Evolutionary conservation across 306 rosid genomes (phyloP), one percentile per base, ranked within the genome.

Genomic region (Crataegus laevigata): DNA sequence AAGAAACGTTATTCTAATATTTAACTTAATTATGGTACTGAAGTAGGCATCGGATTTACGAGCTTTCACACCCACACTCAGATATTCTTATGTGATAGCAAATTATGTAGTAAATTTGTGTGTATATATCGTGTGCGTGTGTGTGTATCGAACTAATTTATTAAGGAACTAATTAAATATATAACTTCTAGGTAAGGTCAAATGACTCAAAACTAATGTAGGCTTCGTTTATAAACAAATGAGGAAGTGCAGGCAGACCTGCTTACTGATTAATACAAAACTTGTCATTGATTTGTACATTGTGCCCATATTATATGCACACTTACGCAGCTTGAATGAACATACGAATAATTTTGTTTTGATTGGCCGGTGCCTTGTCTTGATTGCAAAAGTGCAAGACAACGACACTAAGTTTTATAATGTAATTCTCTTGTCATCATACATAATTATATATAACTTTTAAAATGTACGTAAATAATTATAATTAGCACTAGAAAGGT

Each of bases 361-460:
- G 65, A 71, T 71, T 71, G 65, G 64, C 51, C 51, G 51, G 75
- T 54, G 63, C 51, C 64, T 54, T 52, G 75, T 71, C 65, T 52
- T 54, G 4, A 24, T 25, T 59, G 32, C 19, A 25, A 3, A 13
- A 25, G 32, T 25, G 34, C 17, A 12, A 13, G 34, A 24, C 65
- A 60, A 60, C 14, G 2, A 12, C 21, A 25, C 30, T 5, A 57
- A 4, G 25, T 57, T 57, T 22, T 11, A n/a, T 57, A 57, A 57
- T 57, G 29, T 22, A 9, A 57, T 57, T 22, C 61, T 57, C 15
- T 57, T 0, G 26, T 57, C 29, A 22, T 57, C 28, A 22, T 24
- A n/a, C 24, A 10, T 5, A n/a, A 22, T 22, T 38, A 38, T 38
- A 38, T 38, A 11, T 38, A 38, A 38, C 10, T 38, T 8, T 38